phyloP scores from a whole-genome alignment of 768 basidiomycete genomes.

The Suillus ampliporus region DNA sequence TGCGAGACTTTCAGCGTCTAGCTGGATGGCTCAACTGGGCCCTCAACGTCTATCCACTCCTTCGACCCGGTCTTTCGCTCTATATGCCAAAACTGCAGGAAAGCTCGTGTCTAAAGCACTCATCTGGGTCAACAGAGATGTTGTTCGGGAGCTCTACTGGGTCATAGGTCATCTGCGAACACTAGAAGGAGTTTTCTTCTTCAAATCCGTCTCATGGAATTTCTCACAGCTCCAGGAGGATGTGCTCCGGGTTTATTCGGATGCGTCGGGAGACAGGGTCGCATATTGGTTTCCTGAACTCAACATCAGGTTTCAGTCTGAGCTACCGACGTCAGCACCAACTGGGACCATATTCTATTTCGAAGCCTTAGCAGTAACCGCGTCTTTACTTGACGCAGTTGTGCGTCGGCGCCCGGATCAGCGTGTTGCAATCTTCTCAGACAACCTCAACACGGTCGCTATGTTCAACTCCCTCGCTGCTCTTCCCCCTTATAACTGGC shows the following conservation, averaged over 20 bases:
- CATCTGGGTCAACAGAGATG: conserved; percentile 14
- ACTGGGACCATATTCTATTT: conserved; percentile 30
- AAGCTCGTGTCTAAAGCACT: conserved; percentile 10
- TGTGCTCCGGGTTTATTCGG: conserved; percentile 15
- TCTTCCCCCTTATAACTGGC: conserved; percentile 15
- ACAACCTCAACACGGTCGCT: conserved; percentile 40
- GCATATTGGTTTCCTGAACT: conserved; percentile 32
- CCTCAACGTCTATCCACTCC: conserved; percentile 44
- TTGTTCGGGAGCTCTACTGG: conserved; percentile 31
- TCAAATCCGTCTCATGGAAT: conserved; percentile 25
- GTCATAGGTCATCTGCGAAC: conserved; percentile 29
- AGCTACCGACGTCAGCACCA: neutral
- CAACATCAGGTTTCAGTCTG: conserved; percentile 26
- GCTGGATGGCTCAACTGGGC: conserved; percentile 47
- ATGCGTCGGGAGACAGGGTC: conserved; percentile 30
- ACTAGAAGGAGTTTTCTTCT: conserved; percentile 27
- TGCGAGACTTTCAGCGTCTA: conserved; percentile 35
- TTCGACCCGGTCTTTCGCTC: conserved; percentile 37
- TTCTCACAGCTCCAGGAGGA: neutral
- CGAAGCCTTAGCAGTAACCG: conserved; percentile 32
- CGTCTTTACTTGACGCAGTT: conserved; percentile 19
- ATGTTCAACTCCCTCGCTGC: conserved; percentile 37
- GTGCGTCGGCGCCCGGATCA: neutral
- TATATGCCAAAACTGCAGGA: conserved; percentile 44
- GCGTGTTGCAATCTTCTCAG: conserved; percentile 28